Evolutionary conservation across 2,329 filamentous ascomycete genomes (phyloP).

Genomic region (Ascosphaera acerosa): DNA sequence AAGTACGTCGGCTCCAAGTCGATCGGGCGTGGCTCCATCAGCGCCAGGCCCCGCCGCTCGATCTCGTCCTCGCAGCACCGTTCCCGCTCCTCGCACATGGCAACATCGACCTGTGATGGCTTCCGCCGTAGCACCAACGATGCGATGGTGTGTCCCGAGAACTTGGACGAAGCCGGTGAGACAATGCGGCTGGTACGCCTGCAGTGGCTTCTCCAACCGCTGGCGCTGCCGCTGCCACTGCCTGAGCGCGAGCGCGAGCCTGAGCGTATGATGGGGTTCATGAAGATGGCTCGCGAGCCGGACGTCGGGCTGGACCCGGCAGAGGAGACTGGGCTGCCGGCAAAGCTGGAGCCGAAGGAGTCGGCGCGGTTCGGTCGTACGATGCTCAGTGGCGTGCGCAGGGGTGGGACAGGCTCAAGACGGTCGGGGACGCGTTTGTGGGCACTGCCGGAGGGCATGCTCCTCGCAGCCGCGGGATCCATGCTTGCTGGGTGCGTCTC

Average conservation of each 20-base stretch:
- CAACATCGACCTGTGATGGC: constrained; percentile 20
- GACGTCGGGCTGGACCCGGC: neutral
- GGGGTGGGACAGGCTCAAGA: neutral
- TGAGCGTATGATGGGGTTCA: neutral
- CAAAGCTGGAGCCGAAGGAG: neutral
- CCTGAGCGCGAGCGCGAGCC: no score
- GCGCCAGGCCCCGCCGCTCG: constrained; percentile 17
- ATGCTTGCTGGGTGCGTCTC: no score
- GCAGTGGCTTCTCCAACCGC: no score
- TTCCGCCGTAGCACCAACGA: constrained; percentile 15
- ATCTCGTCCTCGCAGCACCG: constrained; percentile 15
- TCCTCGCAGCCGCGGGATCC: no score
- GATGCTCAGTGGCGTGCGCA: neutral
- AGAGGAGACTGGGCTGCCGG: neutral
- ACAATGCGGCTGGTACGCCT: neutral
- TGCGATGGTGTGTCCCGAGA: constrained; percentile 11
- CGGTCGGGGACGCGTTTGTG: no score
- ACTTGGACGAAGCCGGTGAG: constrained; percentile 6
- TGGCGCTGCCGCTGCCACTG: no score
- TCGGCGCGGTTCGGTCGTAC: neutral
- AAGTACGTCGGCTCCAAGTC: constrained; percentile 10
- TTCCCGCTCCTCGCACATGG: constrained; percentile 18
- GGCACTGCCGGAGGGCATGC: constrained; percentile 48
- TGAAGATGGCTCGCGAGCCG: neutral
- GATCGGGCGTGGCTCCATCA: constrained; percentile 22